A percentile compares a stretch with the other conserved stretches of the same genome.
phyloP scores from a whole-genome alignment of 2,329 filamentous ascomycete species.

The Cytospora leucostoma region DNA sequence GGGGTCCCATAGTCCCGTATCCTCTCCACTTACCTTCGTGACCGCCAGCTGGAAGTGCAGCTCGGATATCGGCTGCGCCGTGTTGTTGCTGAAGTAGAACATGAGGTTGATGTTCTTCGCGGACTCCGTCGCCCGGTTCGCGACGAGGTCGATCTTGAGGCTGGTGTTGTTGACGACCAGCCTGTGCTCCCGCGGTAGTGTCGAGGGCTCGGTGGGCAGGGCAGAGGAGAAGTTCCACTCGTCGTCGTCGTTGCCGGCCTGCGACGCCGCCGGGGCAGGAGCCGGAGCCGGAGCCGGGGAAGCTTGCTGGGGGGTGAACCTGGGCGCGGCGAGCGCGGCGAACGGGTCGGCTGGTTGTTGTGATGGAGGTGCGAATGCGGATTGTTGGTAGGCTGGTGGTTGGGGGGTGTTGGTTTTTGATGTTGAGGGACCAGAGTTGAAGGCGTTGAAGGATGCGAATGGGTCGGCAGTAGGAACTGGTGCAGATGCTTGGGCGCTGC shows the following conservation, averaged over 20 bases:
- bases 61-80: constrained; percentile 69
- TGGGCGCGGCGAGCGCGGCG: constrained; percentile 48
- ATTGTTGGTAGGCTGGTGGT: constrained; percentile 49
- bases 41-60: constrained; percentile 92
- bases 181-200: constrained; percentile 60
- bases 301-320: constrained; percentile 41
- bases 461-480: constrained; percentile 44
- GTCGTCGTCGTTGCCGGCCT: constrained; percentile 66
- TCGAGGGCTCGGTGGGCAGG: constrained; percentile 60
- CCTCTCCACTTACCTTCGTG: constrained; percentile 68
- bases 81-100: constrained; percentile 83
- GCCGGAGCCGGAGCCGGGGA: constrained; percentile 35
- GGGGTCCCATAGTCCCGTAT: too few species aligned
- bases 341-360: constrained; percentile 51
- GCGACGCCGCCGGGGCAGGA: not conserved
- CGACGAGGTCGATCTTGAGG: constrained; percentile 73
- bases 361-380: constrained; percentile 47
- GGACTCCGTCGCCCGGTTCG: constrained; percentile 58
- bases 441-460: constrained; percentile 59
- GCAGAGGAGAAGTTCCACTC: constrained; percentile 95
- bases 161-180: constrained; percentile 68
- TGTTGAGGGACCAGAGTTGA: constrained; percentile 50
- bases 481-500: constrained; percentile 52
- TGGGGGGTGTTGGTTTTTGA: constrained; percentile 58
- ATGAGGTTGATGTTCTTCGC: constrained; percentile 66